Conservation (phyloP, 495 filamentous ascomycete genomes). For the Penicillium steckii region DNA sequence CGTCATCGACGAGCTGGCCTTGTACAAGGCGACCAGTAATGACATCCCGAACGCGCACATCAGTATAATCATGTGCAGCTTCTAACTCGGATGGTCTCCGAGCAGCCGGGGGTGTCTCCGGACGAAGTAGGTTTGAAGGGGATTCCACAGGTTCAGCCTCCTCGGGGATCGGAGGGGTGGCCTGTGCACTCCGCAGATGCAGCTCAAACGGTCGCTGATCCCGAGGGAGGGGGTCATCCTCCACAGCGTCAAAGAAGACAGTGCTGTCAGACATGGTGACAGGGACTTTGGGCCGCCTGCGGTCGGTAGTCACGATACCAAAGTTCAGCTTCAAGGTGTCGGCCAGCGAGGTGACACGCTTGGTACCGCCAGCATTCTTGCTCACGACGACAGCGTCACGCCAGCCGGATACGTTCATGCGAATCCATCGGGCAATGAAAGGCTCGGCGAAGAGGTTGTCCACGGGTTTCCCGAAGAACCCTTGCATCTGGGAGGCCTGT, state of each 20-base stretch:
- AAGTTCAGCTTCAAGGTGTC: slow-evolving; percentile 97
- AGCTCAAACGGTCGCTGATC: slow-evolving; percentile 34
- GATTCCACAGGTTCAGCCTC: slow-evolving; percentile 12
- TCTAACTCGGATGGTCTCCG: slow-evolving; percentile 47
- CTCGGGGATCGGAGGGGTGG: slow-evolving; percentile 18
- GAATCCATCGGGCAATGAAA: slow-evolving; percentile 93
- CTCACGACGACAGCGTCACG: slow-evolving; percentile 91
- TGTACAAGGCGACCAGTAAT: slow-evolving; percentile 91
- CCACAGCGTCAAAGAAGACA: slow-evolving; percentile 48
- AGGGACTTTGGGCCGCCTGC: slow-evolving; percentile 58
- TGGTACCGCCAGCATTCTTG: slow-evolving; percentile 97
- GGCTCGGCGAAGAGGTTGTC: slow-evolving; percentile 98
- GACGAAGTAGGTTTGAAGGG: slow-evolving; percentile 20
- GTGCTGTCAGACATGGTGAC: slow-evolving; percentile 67
- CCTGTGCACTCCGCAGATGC: slow-evolving; percentile 23
- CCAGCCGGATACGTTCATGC: slow-evolving; percentile 83
- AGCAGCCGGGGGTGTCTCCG: slow-evolving; percentile 37
- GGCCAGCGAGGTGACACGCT: slow-evolving; percentile 93
- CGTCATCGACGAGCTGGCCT: slow-evolving; percentile 93
- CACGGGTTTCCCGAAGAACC: slow-evolving; percentile 96
- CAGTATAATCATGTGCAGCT: slow-evolving; percentile 68
- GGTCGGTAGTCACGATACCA: slow-evolving; percentile 92
- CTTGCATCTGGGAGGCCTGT: slow-evolving; percentile 92
- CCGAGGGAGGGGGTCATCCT: slow-evolving; percentile 30
- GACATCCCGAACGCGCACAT: slow-evolving; percentile 84